Evolutionary conservation across 169 alveolate genomes (phyloP).

Genomic region (Cryptosporidium parvum): DNA sequence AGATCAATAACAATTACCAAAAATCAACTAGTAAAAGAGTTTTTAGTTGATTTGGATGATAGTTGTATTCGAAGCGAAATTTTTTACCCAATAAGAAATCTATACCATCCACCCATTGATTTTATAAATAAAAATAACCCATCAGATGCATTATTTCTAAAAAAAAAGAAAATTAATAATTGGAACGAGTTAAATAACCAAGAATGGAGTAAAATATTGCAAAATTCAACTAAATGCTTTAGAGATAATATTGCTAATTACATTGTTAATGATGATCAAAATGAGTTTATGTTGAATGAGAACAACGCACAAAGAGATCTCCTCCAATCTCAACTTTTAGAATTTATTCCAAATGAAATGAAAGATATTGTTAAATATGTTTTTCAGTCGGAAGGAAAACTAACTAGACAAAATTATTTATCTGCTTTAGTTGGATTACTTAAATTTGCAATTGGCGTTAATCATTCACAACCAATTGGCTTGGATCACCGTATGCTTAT

Average conservation of each 20-base stretch:
- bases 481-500: conserved; percentile 17
- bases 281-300: neutral
- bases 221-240: neutral
- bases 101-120: neutral
- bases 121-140: neutral
- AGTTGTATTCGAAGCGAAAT: conserved; percentile 6
- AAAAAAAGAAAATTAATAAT: neutral
- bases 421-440: neutral
- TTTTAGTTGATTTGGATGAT: neutral
- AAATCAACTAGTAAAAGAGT: neutral
- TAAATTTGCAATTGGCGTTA: neutral
- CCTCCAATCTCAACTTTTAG: neutral
- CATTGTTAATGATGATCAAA: neutral
- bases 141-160: neutral
- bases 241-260: neutral
- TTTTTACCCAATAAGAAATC: neutral
- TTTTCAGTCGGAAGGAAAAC: neutral
- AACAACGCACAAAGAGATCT: neutral
- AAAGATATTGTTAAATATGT: neutral
- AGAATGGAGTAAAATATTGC: conserved; percentile 4
- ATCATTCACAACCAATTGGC: neutral
- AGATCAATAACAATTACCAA: neutral
- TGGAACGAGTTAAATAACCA: conserved; percentile 3
- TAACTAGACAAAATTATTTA: neutral
- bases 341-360: neutral